These are phyloP conservation scores for Claviceps cyperi DNA, from an alignment of 2,329 filamentous ascomycete genomes.

Conservation along the genomic window DNA sequence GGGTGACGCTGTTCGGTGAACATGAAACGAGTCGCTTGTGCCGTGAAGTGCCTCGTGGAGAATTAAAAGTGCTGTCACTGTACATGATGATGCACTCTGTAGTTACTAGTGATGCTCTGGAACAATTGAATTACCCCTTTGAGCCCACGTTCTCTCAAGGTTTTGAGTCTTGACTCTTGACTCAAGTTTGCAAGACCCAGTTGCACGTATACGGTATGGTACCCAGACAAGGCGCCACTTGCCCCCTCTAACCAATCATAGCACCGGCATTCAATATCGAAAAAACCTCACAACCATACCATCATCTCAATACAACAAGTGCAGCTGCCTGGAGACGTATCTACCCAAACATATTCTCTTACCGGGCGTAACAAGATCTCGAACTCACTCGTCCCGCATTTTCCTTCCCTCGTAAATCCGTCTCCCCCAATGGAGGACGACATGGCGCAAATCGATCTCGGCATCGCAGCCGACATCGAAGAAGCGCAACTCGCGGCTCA, in stretches of 20 bases:
- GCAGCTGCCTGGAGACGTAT: background rate
- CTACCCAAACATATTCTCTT: background rate
- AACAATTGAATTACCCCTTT: too few relatives aligned
- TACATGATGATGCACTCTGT: background rate
- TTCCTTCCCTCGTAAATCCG: background rate
- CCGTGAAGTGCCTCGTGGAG: background rate
- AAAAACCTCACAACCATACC: constrained; percentile 1
- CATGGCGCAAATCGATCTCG: constrained; percentile 53
- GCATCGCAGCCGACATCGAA: constrained; percentile 52
- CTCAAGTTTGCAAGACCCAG: too few relatives aligned
- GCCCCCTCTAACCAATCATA: constrained; percentile 2
- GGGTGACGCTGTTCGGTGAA: too few relatives aligned
- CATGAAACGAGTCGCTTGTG: background rate
- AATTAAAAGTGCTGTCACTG: background rate
- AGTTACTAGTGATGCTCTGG: background rate
- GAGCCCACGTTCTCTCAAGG: background rate
- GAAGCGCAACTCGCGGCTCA: constrained; percentile 22
- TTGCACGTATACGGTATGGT: too few relatives aligned
- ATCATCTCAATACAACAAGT: background rate
- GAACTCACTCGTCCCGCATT: background rate
- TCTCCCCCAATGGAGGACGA: constrained; percentile 55
- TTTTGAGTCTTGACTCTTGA: too few relatives aligned
- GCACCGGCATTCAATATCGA: background rate
- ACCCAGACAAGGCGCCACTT: background rate
- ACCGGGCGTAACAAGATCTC: background rate